Conservation (phyloP, 2,329 filamentous ascomycete species). For the Ophidiomyces ophidiicola region DNA sequence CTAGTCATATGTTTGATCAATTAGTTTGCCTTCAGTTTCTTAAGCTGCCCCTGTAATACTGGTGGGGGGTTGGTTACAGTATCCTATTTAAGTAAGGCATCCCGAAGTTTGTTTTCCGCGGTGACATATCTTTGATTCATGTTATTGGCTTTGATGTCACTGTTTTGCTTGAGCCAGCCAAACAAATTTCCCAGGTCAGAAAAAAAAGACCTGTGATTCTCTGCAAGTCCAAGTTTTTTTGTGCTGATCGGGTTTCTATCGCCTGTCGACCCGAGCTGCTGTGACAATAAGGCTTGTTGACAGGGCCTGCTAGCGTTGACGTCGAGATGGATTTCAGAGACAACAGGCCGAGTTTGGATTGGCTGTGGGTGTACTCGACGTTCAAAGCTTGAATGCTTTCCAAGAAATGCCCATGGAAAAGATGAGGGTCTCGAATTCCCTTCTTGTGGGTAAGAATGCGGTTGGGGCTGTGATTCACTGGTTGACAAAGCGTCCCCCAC, state of each 20-base stretch:
- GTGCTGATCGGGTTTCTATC: background rate
- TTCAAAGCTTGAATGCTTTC: slow-evolving; percentile 13
- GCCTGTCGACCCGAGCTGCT: too few species aligned
- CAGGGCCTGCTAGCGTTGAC: slow-evolving; percentile 23
- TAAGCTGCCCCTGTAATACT: too few species aligned
- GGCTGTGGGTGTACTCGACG: slow-evolving; percentile 11
- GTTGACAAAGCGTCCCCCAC: background rate
- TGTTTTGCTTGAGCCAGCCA: slow-evolving; percentile 24
- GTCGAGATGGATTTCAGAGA: slow-evolving; percentile 31
- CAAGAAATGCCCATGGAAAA: slow-evolving; percentile 22
- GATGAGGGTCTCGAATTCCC: slow-evolving; percentile 9
- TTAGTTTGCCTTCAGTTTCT: too few species aligned
- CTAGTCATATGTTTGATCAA: too few species aligned
- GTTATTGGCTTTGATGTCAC: slow-evolving; percentile 13
- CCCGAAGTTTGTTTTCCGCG: slow-evolving; percentile 28
- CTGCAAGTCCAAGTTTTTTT: background rate
- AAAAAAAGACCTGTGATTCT: slow-evolving; percentile 16
- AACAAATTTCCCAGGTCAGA: slow-evolving; percentile 27
- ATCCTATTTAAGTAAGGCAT: slow-evolving; percentile 25
- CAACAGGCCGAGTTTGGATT: slow-evolving; percentile 28
- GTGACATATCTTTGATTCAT: slow-evolving; percentile 17
- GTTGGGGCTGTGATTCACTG: slow-evolving; percentile 7
- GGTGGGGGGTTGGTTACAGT: too few species aligned
- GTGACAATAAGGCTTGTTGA: too few species aligned
- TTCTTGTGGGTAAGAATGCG: slow-evolving; percentile 23